phyloP scores from a whole-genome alignment of 306 rosid genomes.

The Cicer bijugum region DNA sequence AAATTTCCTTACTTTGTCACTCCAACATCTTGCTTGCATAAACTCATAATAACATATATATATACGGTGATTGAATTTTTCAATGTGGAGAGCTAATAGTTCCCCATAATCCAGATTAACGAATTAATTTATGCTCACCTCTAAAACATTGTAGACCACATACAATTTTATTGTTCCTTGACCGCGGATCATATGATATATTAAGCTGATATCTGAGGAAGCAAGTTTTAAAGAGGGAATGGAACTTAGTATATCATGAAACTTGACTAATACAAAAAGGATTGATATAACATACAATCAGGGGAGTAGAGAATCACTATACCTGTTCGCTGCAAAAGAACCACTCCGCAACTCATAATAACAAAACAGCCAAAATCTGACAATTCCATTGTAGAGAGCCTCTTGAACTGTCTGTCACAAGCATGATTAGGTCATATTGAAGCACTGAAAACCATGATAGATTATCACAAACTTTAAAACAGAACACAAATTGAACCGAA shows the following conservation, averaged over 20 bases:
- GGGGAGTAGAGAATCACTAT: conserved; percentile 37
- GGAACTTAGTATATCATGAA: conserved; percentile 35
- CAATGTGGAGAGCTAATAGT: conserved; percentile 27
- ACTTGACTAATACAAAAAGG: conserved; percentile 27
- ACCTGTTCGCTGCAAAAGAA: conserved; percentile 88
- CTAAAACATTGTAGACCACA: conserved; percentile 94
- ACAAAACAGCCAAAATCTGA: conserved; percentile 91
- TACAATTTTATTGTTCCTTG: conserved; percentile 94
- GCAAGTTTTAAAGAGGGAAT: conserved; percentile 27
- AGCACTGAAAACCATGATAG: conserved; percentile 38
- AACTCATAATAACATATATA: conserved; percentile 26
- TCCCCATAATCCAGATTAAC: conserved; percentile 25
- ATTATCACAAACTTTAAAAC: conserved; percentile 39
- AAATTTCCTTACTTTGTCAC: conserved; percentile 12
- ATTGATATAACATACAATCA: conserved; percentile 13
- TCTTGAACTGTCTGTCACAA: conserved; percentile 94
- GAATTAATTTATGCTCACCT: conserved; percentile 62
- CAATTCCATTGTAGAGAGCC: conserved; percentile 78
- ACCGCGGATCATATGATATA: conserved; percentile 99
- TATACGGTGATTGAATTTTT: conserved; percentile 31
- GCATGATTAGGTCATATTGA: conserved; percentile 56
- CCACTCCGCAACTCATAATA: conserved; percentile 81
- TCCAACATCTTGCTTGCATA: conserved; percentile 21
- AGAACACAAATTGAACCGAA: conserved; percentile 3
- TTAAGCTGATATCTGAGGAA: conserved; percentile 88